Evolutionary conservation across 306 rosid species (phyloP), one percentile per base, ranked within the genome.

Genomic region (Cucumis melo): DNA sequence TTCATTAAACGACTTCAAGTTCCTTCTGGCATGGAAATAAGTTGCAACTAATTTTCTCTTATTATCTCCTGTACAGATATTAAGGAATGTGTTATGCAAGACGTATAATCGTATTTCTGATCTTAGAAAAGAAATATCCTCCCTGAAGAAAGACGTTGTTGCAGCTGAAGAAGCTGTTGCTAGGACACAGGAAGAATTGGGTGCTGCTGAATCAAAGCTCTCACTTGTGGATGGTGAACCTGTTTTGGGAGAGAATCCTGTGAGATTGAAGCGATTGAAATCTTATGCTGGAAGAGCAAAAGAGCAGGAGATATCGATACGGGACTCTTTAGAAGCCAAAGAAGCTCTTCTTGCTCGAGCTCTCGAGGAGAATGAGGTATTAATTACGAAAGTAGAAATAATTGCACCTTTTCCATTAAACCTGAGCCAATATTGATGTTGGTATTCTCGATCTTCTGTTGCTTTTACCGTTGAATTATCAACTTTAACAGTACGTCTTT

Each of bases 91-190:
- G 10, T 86, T 95, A 46, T 87, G 93, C 88, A 95, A 95, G 88
- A 92, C 99, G 48, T 87, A 88, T 72, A 95, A 95, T 79, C 99
- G 98, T 41, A 90, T 88, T 82, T 92, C 97, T 74, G 99, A 95
- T 87, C 89, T 95, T 61, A 86, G 97, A 87, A 95, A 89, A 86
- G 99, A 95, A 87, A 88, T 95, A 81, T 83, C 79, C 57, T 84
- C 92, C 55, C 84, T 92, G 53, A 86, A 87, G 82, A 95, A 84
- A 84, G 87, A 73, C 67, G 78, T 92, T 61, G 79, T 78, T 20
- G 83, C 87, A 55, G 96, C 93, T 65, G 98, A 90, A 90, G 88
- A 81, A 78, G 87, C 87, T 84, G 91, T 89, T 63, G 86, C 81
- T 64, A 85, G 75, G 78, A 90, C 91, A 36, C 83, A 84, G 80